Conservation (phyloP, 768 basidiomycete genomes). For the Lactarius akahatsu region DNA sequence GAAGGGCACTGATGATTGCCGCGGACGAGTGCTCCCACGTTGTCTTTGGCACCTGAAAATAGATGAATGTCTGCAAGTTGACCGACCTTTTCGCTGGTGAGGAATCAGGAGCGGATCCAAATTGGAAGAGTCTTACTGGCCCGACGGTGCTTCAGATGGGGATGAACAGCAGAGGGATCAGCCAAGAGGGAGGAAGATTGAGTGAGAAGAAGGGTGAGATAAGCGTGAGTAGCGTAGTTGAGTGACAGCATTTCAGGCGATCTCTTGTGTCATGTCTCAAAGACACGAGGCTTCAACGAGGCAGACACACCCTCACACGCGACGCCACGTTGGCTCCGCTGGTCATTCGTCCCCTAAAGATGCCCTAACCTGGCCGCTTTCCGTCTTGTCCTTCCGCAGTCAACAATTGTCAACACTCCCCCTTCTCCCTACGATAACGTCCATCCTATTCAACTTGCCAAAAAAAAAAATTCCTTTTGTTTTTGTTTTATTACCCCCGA, state of each 20-base stretch:
- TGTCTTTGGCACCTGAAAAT: constrained; percentile 21
- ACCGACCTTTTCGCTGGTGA: constrained; percentile 20
- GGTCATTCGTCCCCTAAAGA: neutral
- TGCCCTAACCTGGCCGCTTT: constrained; percentile 4
- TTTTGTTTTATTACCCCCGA: neutral
- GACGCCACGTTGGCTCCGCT: constrained; percentile 3
- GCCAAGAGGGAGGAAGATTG: constrained; percentile 20
- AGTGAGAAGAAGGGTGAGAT: constrained; percentile 24
- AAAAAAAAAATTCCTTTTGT: neutral
- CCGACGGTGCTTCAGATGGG: constrained; percentile 23
- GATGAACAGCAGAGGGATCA: constrained; percentile 21
- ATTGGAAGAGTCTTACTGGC: constrained; percentile 17
- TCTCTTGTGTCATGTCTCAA: neutral
- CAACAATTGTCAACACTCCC: constrained; percentile 18
- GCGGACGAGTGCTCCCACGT: constrained; percentile 19
- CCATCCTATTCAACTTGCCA: constrained; percentile 5
- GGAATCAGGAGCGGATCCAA: constrained; percentile 14
- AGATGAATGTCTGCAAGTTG: constrained; percentile 25
- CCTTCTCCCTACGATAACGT: constrained; percentile 18
- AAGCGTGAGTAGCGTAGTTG: constrained; percentile 26
- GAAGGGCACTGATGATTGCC: constrained; percentile 19
- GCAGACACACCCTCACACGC: constrained; percentile 11
- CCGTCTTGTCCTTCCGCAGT: constrained; percentile 7
- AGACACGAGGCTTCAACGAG: constrained; percentile 24
- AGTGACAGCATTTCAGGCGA: constrained; percentile 14